Evolutionary conservation across 1,284 basidiomycete species (phyloP).

Genomic region (Phellinidium pouzarii): DNA sequence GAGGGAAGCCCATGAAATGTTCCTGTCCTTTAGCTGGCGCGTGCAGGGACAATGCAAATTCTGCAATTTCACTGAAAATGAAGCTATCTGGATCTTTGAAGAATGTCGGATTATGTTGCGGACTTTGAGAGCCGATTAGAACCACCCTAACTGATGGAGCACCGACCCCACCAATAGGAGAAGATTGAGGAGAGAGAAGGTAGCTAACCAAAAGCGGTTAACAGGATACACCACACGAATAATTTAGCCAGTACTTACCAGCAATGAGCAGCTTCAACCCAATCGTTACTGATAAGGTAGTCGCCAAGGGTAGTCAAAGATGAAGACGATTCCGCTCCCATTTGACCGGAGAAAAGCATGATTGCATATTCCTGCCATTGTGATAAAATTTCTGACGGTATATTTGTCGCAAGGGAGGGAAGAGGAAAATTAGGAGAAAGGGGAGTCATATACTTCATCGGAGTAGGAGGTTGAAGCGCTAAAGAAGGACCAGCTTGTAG

Average conservation of each 20-base stretch:
- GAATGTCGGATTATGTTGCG: slow-evolving; percentile 45
- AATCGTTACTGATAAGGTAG: slow-evolving; percentile 64
- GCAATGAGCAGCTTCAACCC: slow-evolving; percentile 83
- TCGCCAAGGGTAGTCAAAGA: slow-evolving; percentile 86
- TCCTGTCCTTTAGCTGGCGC: slow-evolving; percentile 81
- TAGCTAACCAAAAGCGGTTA: slow-evolving; percentile 53
- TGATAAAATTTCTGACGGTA: slow-evolving; percentile 53
- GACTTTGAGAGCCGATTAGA: slow-evolving; percentile 60
- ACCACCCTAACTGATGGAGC: slow-evolving; percentile 55
- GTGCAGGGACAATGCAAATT: slow-evolving; percentile 82
- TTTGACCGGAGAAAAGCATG: slow-evolving; percentile 75
- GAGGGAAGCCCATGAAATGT: slow-evolving; percentile 72
- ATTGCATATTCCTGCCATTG: slow-evolving; percentile 86
- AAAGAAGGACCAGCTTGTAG: slow-evolving; percentile 36
- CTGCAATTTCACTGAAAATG: slow-evolving; percentile 86
- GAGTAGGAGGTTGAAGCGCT: slow-evolving; percentile 32
- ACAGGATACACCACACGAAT: slow-evolving; percentile 15
- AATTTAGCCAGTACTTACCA: slow-evolving; percentile 50
- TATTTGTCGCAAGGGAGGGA: slow-evolving; percentile 33
- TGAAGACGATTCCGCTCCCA: slow-evolving; percentile 57
- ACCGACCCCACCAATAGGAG: slow-evolving; percentile 65
- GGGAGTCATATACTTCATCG: slow-evolving; percentile 44
- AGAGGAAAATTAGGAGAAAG: slow-evolving; percentile 58
- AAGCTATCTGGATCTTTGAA: slow-evolving; percentile 72
- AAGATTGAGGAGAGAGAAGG: slow-evolving; percentile 80